Conservation (phyloP, 2,329 filamentous ascomycete genomes). For the Colletotrichum sp. region DNA sequence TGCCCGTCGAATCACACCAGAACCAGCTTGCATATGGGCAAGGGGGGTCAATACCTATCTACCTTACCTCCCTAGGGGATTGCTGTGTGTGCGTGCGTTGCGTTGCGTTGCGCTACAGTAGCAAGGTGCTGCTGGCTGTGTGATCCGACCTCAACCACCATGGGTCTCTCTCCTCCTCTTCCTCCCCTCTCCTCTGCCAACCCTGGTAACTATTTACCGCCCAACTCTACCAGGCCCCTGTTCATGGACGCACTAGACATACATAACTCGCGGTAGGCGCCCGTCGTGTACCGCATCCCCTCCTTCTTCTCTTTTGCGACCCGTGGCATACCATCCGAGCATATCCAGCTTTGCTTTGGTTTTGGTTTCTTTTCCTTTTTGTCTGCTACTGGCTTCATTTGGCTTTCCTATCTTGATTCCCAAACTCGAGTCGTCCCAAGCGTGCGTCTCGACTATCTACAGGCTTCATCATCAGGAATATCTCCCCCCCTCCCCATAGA, state of each 20-base stretch:
- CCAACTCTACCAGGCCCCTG: constrained; percentile 11
- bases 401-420: constrained; percentile 28
- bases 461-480: not conserved
- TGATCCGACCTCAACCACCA: constrained; percentile 20
- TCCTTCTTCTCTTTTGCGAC: constrained; percentile 46
- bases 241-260: constrained; percentile 30
- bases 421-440: not conserved
- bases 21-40: constrained; percentile 16
- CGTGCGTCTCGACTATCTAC: not conserved
- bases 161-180: not conserved
- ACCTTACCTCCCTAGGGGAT: not conserved
- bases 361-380: constrained; percentile 21
- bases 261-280: constrained; percentile 56
- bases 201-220: not conserved
- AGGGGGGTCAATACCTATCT: not conserved
- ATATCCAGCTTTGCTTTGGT: constrained; percentile 35
- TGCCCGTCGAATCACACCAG: constrained; percentile 19
- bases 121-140: constrained; percentile 10
- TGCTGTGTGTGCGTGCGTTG: constrained; percentile 6
- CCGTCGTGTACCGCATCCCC: constrained; percentile 37
- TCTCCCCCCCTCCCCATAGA: not conserved
- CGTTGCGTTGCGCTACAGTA: constrained; percentile 1
- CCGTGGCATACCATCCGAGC: constrained; percentile 35
- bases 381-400: constrained; percentile 23
- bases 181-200: not conserved